A percentile compares a stretch with the other conserved stretches of the same genome.
Evolutionary conservation across 1,139 yeast species (phyloP).

Genomic region (Diutina neorugosa): DNA sequence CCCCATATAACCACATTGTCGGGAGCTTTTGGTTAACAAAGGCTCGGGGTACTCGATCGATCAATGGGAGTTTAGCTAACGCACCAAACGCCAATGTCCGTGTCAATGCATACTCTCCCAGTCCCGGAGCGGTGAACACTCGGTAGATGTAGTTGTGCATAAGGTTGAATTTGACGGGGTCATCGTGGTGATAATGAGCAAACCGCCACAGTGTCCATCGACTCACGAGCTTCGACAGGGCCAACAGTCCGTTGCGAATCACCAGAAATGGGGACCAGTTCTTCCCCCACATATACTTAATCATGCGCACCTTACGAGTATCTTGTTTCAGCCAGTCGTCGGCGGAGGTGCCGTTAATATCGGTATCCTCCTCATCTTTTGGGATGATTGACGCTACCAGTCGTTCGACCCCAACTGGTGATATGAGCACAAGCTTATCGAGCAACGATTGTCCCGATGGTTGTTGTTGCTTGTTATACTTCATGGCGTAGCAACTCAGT

Average conservation of each 20-base stretch:
- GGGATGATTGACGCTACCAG: constrained; percentile 15
- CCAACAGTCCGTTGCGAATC: constrained; percentile 25
- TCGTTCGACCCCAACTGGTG: constrained; percentile 37
- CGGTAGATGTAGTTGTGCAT: constrained; percentile 33
- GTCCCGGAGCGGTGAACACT: constrained; percentile 28
- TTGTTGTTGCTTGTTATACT: constrained; percentile 26
- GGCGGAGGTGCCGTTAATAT: constrained; percentile 3
- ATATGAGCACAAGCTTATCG: constrained; percentile 21
- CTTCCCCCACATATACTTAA: constrained; percentile 24
- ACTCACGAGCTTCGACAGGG: constrained; percentile 24
- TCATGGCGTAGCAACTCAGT: constrained; percentile 64
- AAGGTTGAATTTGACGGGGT: constrained; percentile 20
- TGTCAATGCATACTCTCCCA: constrained; percentile 36
- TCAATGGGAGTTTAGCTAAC: constrained; percentile 28
- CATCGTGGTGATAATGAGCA: constrained; percentile 18
- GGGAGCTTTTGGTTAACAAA: constrained; percentile 28
- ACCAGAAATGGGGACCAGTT: constrained; percentile 28
- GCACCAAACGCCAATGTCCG: constrained; percentile 29
- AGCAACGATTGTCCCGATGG: background rate
- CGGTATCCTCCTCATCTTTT: constrained; percentile 9
- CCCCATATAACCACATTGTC: constrained; percentile 35
- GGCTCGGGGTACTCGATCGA: constrained; percentile 29
- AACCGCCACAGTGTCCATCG: constrained; percentile 33
- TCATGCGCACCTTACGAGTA: constrained; percentile 5
- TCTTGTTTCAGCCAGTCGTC: constrained; percentile 5